Conservation (phyloP, 2,329 filamentous ascomycete genomes). For the Tympanopsis confertula region DNA sequence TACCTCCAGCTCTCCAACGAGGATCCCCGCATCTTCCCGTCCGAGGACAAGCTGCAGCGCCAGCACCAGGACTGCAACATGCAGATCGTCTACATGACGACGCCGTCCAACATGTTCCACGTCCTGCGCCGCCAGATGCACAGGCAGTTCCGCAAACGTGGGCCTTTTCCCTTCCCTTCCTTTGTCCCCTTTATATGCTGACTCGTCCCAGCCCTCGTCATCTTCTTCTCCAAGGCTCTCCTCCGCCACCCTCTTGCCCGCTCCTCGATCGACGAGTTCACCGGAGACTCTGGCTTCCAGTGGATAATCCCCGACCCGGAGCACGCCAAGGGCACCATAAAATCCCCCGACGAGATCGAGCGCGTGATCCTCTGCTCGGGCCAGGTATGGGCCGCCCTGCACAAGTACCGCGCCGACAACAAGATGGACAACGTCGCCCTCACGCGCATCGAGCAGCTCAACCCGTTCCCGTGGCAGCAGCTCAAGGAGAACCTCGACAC, state of each 20-base stretch:
- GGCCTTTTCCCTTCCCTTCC: conserved; percentile 24
- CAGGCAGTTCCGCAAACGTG: conserved; percentile 97
- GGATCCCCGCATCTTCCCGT: conserved; percentile 86
- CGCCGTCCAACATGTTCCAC: conserved; percentile 91
- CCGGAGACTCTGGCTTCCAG: conserved; percentile 80
- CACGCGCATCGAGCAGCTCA: conserved; percentile 91
- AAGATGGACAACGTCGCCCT: conserved; percentile 84
- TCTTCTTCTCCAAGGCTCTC: conserved; percentile 97
- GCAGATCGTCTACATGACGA: conserved; percentile 97
- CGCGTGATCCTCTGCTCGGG: conserved; percentile 90
- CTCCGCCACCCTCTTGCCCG: conserved; percentile 88
- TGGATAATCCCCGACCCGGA: conserved; percentile 91
- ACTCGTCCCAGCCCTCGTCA: conserved; percentile 58
- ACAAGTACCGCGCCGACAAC: conserved; percentile 82
- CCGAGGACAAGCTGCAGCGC: conserved; percentile 76
- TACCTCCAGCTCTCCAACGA: conserved; percentile 97
- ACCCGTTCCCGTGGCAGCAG: conserved; percentile 97
- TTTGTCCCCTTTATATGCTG: conserved; percentile 6
- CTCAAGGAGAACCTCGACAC: conserved; percentile 91
- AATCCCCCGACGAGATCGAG: conserved; percentile 73
- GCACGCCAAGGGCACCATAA: conserved; percentile 66
- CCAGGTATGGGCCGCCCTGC: conserved; percentile 81
- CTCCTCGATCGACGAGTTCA: conserved; percentile 83
- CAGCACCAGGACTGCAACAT: conserved; percentile 99
- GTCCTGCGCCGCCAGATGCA: conserved; percentile 94